phyloP scores from a whole-genome alignment of 345 rosid genomes.

The Eucalyptus marginata region DNA sequence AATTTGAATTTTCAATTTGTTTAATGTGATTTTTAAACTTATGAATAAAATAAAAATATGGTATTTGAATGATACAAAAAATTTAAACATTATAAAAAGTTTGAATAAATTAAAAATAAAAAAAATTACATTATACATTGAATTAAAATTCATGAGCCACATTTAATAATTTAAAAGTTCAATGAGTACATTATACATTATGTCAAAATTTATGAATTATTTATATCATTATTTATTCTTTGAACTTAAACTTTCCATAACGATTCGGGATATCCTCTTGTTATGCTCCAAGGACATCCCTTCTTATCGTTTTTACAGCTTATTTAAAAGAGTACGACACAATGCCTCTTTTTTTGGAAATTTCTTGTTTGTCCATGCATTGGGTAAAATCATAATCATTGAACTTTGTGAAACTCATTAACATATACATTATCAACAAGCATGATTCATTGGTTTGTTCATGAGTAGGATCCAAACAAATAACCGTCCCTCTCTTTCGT shows the following conservation, averaged over 20 bases:
- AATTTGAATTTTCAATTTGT: too few species aligned
- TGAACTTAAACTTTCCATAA: fast-evolving
- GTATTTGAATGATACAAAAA: fast-evolving
- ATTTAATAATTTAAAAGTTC: too few species aligned
- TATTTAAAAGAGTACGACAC: background rate
- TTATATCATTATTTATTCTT: fast-evolving
- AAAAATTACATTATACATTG: fast-evolving
- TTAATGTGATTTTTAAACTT: fast-evolving
- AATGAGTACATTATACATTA: too few species aligned
- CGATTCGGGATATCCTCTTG: fast-evolving
- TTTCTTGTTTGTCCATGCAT: background rate
- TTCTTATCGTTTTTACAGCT: background rate
- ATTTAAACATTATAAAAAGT: fast-evolving
- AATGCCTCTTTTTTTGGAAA: fast-evolving
- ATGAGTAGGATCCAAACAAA: background rate
- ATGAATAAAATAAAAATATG: too few species aligned
- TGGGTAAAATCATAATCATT: background rate
- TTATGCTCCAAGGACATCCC: too few species aligned
- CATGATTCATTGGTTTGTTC: background rate
- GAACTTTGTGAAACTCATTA: background rate
- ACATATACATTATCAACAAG: background rate
- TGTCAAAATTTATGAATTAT: too few species aligned
- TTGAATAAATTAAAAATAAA: too few species aligned
- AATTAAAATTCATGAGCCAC: too few species aligned
- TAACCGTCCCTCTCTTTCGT: too few species aligned